phyloP scores from a whole-genome alignment of 2,329 filamentous ascomycete species.

The Diplodia seriata region DNA sequence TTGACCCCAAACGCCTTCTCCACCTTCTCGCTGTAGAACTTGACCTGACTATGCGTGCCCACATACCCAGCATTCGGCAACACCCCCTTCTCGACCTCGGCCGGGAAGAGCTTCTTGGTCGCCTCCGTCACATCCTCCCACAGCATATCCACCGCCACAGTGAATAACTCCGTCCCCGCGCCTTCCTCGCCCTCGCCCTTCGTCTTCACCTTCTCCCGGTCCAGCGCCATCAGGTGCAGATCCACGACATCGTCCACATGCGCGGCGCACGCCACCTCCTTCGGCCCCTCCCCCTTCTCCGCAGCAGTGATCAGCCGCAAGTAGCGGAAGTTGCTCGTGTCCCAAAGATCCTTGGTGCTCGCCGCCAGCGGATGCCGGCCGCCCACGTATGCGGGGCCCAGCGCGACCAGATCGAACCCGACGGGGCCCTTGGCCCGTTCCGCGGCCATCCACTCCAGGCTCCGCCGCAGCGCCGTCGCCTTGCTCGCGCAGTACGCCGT shows the following conservation, averaged over 20 bases:
- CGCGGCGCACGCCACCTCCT: background rate
- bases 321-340: background rate
- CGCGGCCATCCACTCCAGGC: slow-evolving; percentile 2
- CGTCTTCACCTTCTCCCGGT: slow-evolving; percentile 13
- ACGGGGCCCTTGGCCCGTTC: background rate
- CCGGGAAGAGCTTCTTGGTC: slow-evolving; percentile 24
- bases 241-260: slow-evolving; percentile 32
- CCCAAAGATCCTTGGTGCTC: background rate
- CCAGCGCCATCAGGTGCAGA: slow-evolving; percentile 32
- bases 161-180: slow-evolving; percentile 9
- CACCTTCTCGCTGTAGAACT: slow-evolving; percentile 1
- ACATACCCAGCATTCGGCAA: slow-evolving; percentile 30
- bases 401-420: slow-evolving; percentile 7
- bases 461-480: slow-evolving; percentile 16
- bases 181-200: background rate
- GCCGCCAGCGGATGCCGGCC: background rate
- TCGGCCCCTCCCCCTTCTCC: background rate
- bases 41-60: background rate
- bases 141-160: background rate
- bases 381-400: slow-evolving; percentile 1
- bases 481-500: slow-evolving; percentile 19
- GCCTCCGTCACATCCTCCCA: slow-evolving; percentile 21
- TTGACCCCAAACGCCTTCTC: slow-evolving; percentile 15
- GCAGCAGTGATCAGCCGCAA: slow-evolving; percentile 7
- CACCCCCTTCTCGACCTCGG: slow-evolving; percentile 17